Conservation (phyloP, 176 grass and related monocot genomes). For the Phragmites australis region DNA sequence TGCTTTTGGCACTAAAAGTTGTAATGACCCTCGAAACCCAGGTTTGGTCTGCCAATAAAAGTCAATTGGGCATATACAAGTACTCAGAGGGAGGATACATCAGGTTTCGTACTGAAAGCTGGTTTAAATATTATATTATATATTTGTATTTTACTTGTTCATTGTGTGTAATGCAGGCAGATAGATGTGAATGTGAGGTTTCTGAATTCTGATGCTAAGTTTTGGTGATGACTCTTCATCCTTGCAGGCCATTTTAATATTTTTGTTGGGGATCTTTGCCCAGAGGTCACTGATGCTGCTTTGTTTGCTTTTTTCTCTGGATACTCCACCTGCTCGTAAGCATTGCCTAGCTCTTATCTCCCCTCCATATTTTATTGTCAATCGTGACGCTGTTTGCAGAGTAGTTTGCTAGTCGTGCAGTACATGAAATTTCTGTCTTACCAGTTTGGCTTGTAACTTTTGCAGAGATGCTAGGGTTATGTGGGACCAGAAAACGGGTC, state of each 20-base stretch:
- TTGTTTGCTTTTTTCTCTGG: constrained; percentile 88
- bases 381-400: neutral
- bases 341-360: constrained; percentile 11
- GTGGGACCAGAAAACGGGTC: constrained; percentile 99
- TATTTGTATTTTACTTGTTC: constrained; percentile 22
- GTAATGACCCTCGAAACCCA: constrained; percentile 36
- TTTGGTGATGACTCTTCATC: constrained; percentile 24
- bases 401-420: constrained; percentile 2
- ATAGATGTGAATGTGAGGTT: constrained; percentile 9
- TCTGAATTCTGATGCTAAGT: constrained; percentile 12
- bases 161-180: neutral
- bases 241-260: constrained; percentile 87
- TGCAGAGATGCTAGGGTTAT: constrained; percentile 97
- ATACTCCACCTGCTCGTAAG: constrained; percentile 93
- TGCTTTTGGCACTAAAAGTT: constrained; percentile 9
- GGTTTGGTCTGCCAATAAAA: constrained; percentile 93
- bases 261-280: constrained; percentile 97
- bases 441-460: constrained; percentile 28
- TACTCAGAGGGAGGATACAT: constrained; percentile 94
- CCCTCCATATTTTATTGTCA: neutral
- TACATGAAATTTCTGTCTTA: constrained; percentile 18
- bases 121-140: constrained; percentile 21
- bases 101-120: constrained; percentile 59
- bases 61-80: constrained; percentile 99
- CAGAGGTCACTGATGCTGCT: constrained; percentile 90